These are phyloP conservation scores for Suillus plorans DNA, from an alignment of 768 basidiomycete species.

Conservation along the genomic window DNA sequence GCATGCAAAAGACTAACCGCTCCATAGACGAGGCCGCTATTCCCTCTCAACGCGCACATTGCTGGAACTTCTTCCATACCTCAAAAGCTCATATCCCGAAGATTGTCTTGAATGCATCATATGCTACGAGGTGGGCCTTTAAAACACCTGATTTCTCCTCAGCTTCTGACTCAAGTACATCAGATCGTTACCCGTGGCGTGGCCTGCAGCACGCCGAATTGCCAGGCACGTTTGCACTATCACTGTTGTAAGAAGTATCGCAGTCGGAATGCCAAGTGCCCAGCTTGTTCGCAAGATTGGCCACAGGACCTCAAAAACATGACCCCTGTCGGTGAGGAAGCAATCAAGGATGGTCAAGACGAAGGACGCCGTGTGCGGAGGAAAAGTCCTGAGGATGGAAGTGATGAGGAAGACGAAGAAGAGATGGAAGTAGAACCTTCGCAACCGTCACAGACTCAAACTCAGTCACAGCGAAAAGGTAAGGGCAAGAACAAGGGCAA, in stretches of 20 bases:
- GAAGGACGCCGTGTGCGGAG: constrained; percentile 36
- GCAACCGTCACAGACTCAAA: constrained; percentile 20
- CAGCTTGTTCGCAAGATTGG: constrained; percentile 62
- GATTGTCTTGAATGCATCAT: constrained; percentile 71
- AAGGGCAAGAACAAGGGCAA: constrained; percentile 29
- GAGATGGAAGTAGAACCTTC: constrained; percentile 34
- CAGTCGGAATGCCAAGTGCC: constrained; percentile 44
- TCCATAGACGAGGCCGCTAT: constrained; percentile 61
- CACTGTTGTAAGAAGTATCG: constrained; percentile 62
- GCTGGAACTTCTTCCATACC: constrained; percentile 71
- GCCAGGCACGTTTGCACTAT: constrained; percentile 61
- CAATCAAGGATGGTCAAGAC: constrained; percentile 62
- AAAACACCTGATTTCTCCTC: neutral
- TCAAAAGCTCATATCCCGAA: constrained; percentile 70
- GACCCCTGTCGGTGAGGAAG: constrained; percentile 64
- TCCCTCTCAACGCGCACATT: constrained; percentile 74
- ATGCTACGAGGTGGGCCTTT: constrained; percentile 59
- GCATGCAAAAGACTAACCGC: neutral
- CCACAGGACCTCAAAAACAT: constrained; percentile 50
- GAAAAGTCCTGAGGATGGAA: constrained; percentile 33
- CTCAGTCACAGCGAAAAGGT: constrained; percentile 24
- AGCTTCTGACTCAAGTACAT: neutral
- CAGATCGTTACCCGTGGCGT: constrained; percentile 72
- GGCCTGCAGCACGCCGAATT: constrained; percentile 59
- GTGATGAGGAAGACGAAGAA: constrained; percentile 43